phyloP scores from a whole-genome alignment of 306 rosid species.

The Heteromeles arbutifolia region DNA sequence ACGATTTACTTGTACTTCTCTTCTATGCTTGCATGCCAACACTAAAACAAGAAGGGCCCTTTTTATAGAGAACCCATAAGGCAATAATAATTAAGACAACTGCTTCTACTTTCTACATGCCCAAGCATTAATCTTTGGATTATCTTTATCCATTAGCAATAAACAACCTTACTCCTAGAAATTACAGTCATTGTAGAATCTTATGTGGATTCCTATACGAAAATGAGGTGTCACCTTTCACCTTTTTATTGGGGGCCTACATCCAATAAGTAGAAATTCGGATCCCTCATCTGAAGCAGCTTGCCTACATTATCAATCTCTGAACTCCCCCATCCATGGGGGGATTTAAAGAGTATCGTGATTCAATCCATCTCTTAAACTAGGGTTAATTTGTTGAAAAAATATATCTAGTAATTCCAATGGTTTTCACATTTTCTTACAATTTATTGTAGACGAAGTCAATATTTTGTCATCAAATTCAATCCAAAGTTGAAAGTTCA shows the following conservation, averaged over 20 bases:
- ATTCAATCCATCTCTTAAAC: neutral
- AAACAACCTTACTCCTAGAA: neutral
- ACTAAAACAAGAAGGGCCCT: neutral
- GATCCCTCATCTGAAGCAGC: neutral
- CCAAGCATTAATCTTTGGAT: neutral
- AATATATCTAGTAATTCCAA: neutral
- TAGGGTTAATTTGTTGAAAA: neutral
- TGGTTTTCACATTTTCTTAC: neutral
- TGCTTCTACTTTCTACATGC: neutral
- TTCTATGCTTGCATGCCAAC: neutral
- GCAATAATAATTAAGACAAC: neutral
- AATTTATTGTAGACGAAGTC: neutral
- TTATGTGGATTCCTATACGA: conserved; percentile 5
- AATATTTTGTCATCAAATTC: neutral
- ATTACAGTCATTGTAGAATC: neutral
- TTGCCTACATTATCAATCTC: neutral
- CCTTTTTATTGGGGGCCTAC: neutral
- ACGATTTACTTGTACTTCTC: neutral
- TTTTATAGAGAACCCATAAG: conserved; percentile 10
- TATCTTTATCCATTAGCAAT: conserved; percentile 1
- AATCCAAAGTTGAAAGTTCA: neutral
- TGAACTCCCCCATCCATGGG: conserved; percentile 2
- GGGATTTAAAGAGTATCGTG: neutral
- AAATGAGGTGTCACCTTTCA: neutral
- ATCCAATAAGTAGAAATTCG: neutral